Conservation (phyloP, 2,329 filamentous ascomycete genomes). For the Exophiala spinifera region DNA sequence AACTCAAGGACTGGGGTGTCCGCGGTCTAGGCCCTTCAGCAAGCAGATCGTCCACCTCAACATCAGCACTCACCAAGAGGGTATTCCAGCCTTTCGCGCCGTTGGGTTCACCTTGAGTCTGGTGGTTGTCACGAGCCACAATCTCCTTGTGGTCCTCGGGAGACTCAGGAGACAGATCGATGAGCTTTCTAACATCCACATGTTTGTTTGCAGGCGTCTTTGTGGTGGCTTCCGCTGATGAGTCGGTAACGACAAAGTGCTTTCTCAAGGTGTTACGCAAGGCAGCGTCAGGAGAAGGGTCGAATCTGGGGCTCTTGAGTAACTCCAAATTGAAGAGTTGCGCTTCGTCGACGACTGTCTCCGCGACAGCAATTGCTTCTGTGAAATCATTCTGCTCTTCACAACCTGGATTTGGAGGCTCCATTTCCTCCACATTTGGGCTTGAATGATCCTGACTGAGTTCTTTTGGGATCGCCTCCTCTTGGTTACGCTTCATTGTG, state of each 20-base stretch:
- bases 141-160: not conserved
- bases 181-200: conserved; percentile 11
- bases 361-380: not conserved
- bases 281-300: conserved; percentile 8
- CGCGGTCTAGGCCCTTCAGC: conserved; percentile 5
- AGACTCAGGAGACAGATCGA: conserved; percentile 22
- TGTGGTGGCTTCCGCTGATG: not conserved
- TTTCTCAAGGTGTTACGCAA: conserved; percentile 21
- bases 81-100: not conserved
- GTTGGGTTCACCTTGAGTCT: not conserved
- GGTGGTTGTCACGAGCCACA: not conserved
- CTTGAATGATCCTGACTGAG: conserved; percentile 12
- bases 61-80: conserved; percentile 8
- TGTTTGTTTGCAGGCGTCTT: not conserved
- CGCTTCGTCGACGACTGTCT: conserved; percentile 8
- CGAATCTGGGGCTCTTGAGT: conserved; percentile 10
- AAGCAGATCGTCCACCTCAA: not conserved
- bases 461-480: conserved; percentile 11
- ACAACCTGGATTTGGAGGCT: not conserved
- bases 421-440: not conserved
- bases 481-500: not conserved
- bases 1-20: conserved; percentile 10
- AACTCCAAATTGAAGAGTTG: conserved; percentile 20
- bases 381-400: not conserved
- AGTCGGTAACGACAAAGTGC: conserved; percentile 18